Evolutionary conservation across 208 protist species (phyloP).

Genomic region (Hexamita inflata): DNA sequence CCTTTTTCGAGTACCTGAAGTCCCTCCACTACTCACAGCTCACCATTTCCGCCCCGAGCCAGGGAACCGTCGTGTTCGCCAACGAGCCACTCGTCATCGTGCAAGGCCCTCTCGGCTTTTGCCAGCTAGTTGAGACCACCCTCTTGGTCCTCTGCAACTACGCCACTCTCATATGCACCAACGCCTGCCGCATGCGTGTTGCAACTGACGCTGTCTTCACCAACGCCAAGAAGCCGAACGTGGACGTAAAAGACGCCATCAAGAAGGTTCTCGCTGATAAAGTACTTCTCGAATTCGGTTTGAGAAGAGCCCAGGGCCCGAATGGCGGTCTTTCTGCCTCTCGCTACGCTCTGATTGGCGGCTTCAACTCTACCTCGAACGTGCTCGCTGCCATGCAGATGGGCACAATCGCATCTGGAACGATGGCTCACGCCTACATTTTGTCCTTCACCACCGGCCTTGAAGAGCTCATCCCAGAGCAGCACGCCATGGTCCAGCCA

Average conservation of each 20-base stretch:
- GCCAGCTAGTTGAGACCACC: slow-evolving; percentile 62
- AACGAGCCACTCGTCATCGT: slow-evolving; percentile 56
- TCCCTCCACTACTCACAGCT: slow-evolving; percentile 42
- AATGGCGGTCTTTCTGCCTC: slow-evolving; percentile 66
- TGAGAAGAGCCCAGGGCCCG: slow-evolving; percentile 64
- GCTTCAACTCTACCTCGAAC: slow-evolving; percentile 63
- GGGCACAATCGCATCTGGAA: slow-evolving; percentile 46
- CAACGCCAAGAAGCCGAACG: not conserved
- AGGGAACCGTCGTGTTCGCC: slow-evolving; percentile 56
- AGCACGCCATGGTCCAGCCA: not conserved
- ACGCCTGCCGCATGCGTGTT: slow-evolving; percentile 53
- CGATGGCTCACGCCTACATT: slow-evolving; percentile 10
- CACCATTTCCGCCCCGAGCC: slow-evolving; percentile 40
- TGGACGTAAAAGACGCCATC: no score
- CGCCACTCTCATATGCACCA: slow-evolving; percentile 58
- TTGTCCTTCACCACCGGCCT: not conserved
- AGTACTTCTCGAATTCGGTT: slow-evolving; percentile 66
- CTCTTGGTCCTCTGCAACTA: slow-evolving; percentile 56
- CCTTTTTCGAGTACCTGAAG: slow-evolving; percentile 36
- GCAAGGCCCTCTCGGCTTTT: slow-evolving; percentile 56
- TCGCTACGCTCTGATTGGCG: slow-evolving; percentile 62
- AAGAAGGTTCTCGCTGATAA: slow-evolving; percentile 35
- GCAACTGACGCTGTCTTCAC: slow-evolving; percentile 4
- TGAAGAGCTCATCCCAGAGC: not conserved
- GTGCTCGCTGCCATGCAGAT: slow-evolving; percentile 59